Conservation (phyloP, 1,284 basidiomycete species). For the Coniophora puteana region DNA sequence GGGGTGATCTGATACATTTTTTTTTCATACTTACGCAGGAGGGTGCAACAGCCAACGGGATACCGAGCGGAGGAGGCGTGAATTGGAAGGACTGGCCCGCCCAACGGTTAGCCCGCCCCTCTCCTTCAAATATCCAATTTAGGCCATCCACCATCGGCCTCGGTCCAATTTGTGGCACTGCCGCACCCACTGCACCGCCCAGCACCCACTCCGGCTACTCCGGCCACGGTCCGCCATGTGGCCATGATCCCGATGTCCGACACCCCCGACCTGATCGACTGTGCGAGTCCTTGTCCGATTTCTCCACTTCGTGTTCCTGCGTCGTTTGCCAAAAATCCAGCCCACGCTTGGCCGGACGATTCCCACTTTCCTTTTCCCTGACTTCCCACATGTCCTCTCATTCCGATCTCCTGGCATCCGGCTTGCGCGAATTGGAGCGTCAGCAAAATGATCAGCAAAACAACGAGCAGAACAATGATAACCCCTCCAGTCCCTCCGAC, state of each 20-base stretch:
- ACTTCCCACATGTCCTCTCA: constrained; percentile 18
- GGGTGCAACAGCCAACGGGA: constrained; percentile 14
- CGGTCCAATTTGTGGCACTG: background rate
- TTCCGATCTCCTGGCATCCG: constrained; percentile 19
- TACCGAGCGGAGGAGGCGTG: constrained; percentile 2
- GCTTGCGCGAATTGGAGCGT: constrained; percentile 19
- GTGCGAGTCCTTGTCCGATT: background rate
- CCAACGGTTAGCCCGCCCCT: background rate
- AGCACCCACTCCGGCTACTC: background rate
- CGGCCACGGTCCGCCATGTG: background rate
- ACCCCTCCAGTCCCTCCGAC: too few relatives aligned
- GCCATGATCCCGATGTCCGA: background rate
- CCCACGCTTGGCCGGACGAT: background rate
- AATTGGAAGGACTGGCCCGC: constrained; percentile 7
- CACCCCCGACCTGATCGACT: background rate
- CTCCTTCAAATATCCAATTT: constrained; percentile 25
- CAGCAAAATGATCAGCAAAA: constrained; percentile 7
- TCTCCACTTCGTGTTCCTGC: constrained; percentile 1
- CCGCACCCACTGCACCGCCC: background rate
- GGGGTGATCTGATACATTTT: constrained; percentile 9
- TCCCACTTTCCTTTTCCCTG: background rate
- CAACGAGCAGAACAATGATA: too few relatives aligned
- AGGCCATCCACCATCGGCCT: constrained; percentile 1
- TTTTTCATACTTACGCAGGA: constrained; percentile 17
- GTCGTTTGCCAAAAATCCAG: background rate